phyloP scores from a whole-genome alignment of 1,284 basidiomycete species.

The Tilletia setariae region DNA sequence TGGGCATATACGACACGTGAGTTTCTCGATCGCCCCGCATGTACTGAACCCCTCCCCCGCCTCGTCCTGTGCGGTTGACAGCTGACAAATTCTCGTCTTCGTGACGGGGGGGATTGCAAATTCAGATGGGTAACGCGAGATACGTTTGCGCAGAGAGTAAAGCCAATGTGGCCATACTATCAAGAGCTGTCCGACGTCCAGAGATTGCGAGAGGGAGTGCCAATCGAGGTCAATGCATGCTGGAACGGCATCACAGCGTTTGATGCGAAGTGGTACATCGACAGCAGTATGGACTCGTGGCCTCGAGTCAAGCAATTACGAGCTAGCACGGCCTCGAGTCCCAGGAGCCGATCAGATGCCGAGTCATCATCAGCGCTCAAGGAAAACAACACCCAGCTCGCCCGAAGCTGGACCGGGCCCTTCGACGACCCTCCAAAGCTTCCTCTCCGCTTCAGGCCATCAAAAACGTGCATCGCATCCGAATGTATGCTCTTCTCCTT shows the following conservation, averaged over 20 bases:
- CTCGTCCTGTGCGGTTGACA: background rate
- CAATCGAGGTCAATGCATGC: constrained; percentile 62
- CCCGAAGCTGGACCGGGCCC: constrained; percentile 1
- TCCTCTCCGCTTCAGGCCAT: constrained; percentile 60
- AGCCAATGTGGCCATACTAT: constrained; percentile 63
- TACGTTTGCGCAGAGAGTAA: constrained; percentile 50
- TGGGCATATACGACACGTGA: constrained; percentile 61
- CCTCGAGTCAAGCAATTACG: background rate
- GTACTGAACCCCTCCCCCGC: no score
- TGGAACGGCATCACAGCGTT: constrained; percentile 66
- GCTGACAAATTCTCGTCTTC: background rate
- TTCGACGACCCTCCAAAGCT: constrained; percentile 48
- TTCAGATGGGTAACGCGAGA: constrained; percentile 40
- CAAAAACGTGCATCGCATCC: constrained; percentile 59
- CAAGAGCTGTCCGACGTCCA: constrained; percentile 55
- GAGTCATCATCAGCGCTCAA: background rate
- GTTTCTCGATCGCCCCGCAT: no score
- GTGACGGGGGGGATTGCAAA: background rate
- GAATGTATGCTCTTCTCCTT: constrained; percentile 63
- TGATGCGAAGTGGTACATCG: constrained; percentile 57
- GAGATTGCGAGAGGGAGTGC: constrained; percentile 51
- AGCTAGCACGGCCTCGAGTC: background rate
- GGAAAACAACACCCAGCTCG: background rate
- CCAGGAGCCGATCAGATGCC: no score
- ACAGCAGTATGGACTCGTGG: constrained; percentile 8